A percentile compares a stretch with the other conserved stretches of the same genome.
Conservation (phyloP, 78 protist species). For the Tieghemostelium lacteum region DNA sequence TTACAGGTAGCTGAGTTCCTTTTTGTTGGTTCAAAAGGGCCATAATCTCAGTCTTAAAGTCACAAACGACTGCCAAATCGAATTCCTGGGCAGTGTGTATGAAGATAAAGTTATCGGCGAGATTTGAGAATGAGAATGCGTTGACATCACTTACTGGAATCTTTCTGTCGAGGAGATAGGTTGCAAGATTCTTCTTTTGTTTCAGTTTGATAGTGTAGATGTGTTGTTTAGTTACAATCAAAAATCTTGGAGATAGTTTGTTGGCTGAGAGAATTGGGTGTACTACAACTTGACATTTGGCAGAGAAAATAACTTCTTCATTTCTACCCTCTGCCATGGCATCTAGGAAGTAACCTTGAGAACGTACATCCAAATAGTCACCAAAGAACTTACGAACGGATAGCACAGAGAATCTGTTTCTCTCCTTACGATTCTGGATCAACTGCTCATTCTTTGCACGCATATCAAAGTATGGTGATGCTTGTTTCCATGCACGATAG, state of each 20-base stretch:
- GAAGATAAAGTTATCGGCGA: conserved; percentile 71
- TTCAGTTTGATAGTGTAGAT: conserved; percentile 71
- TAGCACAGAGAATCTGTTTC: conserved; percentile 75
- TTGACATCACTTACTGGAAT: conserved; percentile 54
- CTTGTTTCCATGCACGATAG: conserved; percentile 78
- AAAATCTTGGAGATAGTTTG: conserved; percentile 66
- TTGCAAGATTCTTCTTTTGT: conserved; percentile 77
- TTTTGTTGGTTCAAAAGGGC: conserved; percentile 58
- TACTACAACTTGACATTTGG: conserved; percentile 62
- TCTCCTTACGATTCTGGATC: conserved; percentile 50
- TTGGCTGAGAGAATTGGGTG: conserved; percentile 66
- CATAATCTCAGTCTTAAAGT: conserved; percentile 79
- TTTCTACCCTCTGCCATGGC: conserved; percentile 80
- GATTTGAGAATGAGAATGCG: conserved; percentile 49
- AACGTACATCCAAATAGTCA: conserved; percentile 72
- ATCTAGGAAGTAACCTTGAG: conserved; percentile 69
- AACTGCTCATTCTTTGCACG: conserved; percentile 44
- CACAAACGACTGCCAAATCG: conserved; percentile 58
- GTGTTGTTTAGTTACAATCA: conserved; percentile 72
- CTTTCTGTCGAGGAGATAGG: conserved; percentile 53
- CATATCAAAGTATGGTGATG: conserved; percentile 69
- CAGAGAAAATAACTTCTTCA: conserved; percentile 76
- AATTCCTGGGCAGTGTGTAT: conserved; percentile 60
- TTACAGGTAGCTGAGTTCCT: conserved; percentile 23
- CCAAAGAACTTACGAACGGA: conserved; percentile 71